Evolutionary conservation across 495 filamentous ascomycete species (phyloP).

Genomic region (Trichodelitschia bisporula): DNA sequence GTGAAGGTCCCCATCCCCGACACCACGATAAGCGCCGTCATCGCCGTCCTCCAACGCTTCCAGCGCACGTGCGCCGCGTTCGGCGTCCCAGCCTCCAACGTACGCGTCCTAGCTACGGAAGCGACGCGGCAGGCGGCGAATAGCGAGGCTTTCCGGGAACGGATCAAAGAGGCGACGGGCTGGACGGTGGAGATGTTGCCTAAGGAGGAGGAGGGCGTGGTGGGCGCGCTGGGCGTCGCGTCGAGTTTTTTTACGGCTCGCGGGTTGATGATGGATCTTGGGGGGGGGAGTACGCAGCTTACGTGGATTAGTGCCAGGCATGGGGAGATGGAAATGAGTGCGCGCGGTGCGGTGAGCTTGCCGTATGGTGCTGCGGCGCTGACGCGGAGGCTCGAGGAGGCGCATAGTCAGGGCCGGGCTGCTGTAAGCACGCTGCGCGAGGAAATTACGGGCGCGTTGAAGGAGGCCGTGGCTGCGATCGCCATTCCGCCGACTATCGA

Average conservation of each 20-base stretch:
- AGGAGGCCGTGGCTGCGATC: slow-evolving; percentile 30
- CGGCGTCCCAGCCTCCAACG: slow-evolving; percentile 32
- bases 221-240: slow-evolving; percentile 66
- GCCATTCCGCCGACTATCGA: slow-evolving; percentile 28
- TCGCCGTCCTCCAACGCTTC: slow-evolving; percentile 43
- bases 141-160: slow-evolving; percentile 33
- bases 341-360: slow-evolving; percentile 26
- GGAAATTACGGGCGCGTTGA: slow-evolving; percentile 34
- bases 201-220: slow-evolving; percentile 57
- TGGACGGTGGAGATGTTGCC: slow-evolving; percentile 45
- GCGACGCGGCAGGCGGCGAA: slow-evolving; percentile 68
- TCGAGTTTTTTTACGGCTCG: slow-evolving; percentile 41
- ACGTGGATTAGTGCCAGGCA: slow-evolving; percentile 43
- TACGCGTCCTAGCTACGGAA: slow-evolving; percentile 66
- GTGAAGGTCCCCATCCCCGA: slow-evolving; percentile 30
- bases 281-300: slow-evolving; percentile 78
- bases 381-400: slow-evolving; percentile 26
- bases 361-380: slow-evolving; percentile 78
- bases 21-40: slow-evolving; percentile 33
- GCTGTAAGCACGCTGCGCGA: slow-evolving; percentile 19
- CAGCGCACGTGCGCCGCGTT: slow-evolving; percentile 45
- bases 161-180: slow-evolving; percentile 33
- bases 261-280: slow-evolving; percentile 69
- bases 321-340: slow-evolving; percentile 23
- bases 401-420: slow-evolving; percentile 4